Percentiles rank a stretch among this genome's conserved stretches.
phyloP scores from a whole-genome alignment of 2,329 filamentous ascomycete genomes.

The Pyrenophora tritici-repentis region DNA sequence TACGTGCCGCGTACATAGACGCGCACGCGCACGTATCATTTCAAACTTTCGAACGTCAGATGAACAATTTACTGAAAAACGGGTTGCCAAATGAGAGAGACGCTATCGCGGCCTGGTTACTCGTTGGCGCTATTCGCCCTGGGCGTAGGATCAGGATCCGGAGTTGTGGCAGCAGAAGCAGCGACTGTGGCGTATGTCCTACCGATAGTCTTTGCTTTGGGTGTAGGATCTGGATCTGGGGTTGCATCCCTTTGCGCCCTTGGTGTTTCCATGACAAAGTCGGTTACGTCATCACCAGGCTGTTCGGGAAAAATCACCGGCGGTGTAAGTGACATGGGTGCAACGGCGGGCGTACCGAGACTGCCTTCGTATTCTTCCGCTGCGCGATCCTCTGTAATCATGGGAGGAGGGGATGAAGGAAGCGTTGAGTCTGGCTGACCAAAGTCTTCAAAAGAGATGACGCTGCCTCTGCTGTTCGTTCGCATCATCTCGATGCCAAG shows the following conservation, averaged over 20 bases:
- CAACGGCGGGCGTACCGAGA: conserved; percentile 29
- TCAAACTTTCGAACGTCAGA: conserved; percentile 15
- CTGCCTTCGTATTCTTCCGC: conserved; percentile 41
- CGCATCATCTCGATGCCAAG: conserved; percentile 97
- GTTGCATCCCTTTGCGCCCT: conserved; percentile 34
- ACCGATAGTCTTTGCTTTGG: conserved; percentile 19
- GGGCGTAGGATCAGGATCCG: conserved; percentile 3
- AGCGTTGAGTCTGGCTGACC: conserved; percentile 41
- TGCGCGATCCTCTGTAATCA: conserved; percentile 48
- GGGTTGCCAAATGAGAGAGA: neutral
- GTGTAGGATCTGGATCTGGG: conserved; percentile 49
- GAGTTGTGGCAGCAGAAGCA: conserved; percentile 1
- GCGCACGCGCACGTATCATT: neutral
- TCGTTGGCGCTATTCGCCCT: conserved; percentile 1
- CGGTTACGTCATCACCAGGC: conserved; percentile 46
- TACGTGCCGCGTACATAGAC: no score
- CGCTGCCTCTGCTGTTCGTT: conserved; percentile 89
- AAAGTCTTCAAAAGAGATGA: conserved; percentile 56
- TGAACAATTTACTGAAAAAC: conserved; percentile 9
- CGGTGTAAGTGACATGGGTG: conserved; percentile 53
- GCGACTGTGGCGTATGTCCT: no score
- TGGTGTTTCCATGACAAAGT: conserved; percentile 50
- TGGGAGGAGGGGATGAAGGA: conserved; percentile 46
- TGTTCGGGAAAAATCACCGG: conserved; percentile 56
- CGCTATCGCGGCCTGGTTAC: neutral